Base-by-base conservation (phyloP, 2,329 filamentous ascomycete species). In the Pezicula neosporulosa region DNA sequence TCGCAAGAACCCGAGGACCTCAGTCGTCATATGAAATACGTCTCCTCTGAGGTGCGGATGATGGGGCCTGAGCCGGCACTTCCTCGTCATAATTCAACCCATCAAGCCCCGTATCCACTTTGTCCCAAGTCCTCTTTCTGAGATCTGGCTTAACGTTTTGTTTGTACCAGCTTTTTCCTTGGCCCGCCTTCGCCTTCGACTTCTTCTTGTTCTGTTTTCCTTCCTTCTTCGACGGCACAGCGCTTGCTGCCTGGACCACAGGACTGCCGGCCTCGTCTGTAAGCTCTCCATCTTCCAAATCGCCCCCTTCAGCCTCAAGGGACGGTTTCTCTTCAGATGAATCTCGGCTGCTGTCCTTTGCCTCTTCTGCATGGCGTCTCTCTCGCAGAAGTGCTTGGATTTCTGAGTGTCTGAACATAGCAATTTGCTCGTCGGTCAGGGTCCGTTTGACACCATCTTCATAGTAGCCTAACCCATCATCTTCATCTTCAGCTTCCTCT, bases 361-460 rank as follows among this genome's bases (percentile, higher is more conserved):
- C 54, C 52, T 59, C 57, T 46, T 60, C 41, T 39, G 49, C 56
- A 59, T 65, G 57, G 58, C 68, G 51, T 67, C 73, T 66, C 53
- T 77, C 73, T 55, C 82, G 81, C 24, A 89, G 73, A 37, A 96
- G 73, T 12, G 81, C 71, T 63, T 94, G 85, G 19, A 96, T 80
- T 68, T 97, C 93, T 2, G 89, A 93, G 65, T 95, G 90, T 55
- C 92, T 81, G 67, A 97, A 97, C 55, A 96, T 93, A 48, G 83
- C 82, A 60, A 97, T 90, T 72, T 97, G 89, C 60, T 91, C 89
- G 63, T 97, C 89, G 9, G 92, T 97, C 61, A 97, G 76, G 16
- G 91, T 96, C 38, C 93, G 86, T 66, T 94, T 94, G 55, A 85
- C 82, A 3, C 93, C 92, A 64, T 97, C 92, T 1, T 81, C 70